Conservation (phyloP, 495 filamentous ascomycete species). For the Tuber aestivum region DNA sequence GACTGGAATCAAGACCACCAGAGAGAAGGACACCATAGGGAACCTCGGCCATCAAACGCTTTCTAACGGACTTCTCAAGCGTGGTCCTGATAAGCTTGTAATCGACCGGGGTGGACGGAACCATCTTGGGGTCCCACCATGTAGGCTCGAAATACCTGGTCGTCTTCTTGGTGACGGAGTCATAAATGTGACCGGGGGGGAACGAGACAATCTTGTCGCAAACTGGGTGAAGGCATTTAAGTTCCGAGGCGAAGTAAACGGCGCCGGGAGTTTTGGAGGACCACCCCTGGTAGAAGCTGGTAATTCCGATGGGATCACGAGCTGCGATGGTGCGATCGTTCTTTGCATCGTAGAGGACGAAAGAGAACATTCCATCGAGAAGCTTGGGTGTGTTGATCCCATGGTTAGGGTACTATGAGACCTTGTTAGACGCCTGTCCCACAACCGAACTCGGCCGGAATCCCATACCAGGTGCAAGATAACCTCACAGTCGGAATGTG, state of each 20-base stretch:
- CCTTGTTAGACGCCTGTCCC: constrained; percentile 17
- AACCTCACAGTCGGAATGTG: constrained; percentile 95
- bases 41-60: constrained; percentile 96
- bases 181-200: constrained; percentile 91
- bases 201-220: constrained; percentile 93
- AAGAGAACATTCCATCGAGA: constrained; percentile 99
- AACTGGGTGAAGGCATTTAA: constrained; percentile 87
- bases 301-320: constrained; percentile 93
- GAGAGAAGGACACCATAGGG: constrained; percentile 95
- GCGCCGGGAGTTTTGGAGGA: constrained; percentile 74
- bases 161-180: constrained; percentile 74
- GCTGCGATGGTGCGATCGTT: constrained; percentile 87
- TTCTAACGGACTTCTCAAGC: constrained; percentile 85
- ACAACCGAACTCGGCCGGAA: constrained; percentile 6
- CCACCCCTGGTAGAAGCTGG: constrained; percentile 91
- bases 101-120: constrained; percentile 74
- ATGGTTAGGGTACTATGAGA: constrained; percentile 75
- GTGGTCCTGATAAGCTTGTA: constrained; percentile 70
- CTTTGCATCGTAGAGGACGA: constrained; percentile 91
- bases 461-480: constrained; percentile 85
- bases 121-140: constrained; percentile 80
- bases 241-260: constrained; percentile 91
- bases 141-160: constrained; percentile 83
- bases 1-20: constrained; percentile 88
- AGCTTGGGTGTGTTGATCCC: constrained; percentile 87